Evolutionary conservation across 176 grass and related monocot genomes (phyloP).

Genomic region (Tillandsia leiboldiana): DNA sequence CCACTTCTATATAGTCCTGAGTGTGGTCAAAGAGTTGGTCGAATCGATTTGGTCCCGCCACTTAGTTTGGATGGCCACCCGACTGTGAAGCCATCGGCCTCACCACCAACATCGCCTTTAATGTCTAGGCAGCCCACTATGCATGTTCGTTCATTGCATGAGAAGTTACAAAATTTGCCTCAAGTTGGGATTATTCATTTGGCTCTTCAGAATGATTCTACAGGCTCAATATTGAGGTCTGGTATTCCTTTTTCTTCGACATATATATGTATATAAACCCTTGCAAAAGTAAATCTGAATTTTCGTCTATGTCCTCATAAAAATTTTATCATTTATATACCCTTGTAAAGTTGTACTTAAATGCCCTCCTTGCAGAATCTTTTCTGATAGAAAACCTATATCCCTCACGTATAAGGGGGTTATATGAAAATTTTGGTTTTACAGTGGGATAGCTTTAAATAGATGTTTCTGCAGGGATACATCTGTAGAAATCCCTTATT

Average conservation of each 20-base stretch:
- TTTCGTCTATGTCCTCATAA: too few species aligned
- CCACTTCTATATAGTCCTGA: constrained; percentile 93
- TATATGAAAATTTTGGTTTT: too few species aligned
- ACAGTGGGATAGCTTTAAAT: background rate
- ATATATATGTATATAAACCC: too few species aligned
- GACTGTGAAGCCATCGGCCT: constrained; percentile 28
- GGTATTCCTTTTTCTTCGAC: constrained; percentile 4
- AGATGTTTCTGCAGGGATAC: too few species aligned
- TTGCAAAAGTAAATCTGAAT: too few species aligned
- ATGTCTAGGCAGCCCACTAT: constrained; percentile 52
- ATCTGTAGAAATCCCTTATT: background rate
- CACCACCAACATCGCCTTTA: constrained; percentile 68
- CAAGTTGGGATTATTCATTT: constrained; percentile 93
- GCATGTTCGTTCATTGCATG: constrained; percentile 59
- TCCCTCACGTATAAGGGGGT: too few species aligned
- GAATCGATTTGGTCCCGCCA: constrained; percentile 80
- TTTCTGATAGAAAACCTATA: too few species aligned
- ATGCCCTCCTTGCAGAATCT: too few species aligned
- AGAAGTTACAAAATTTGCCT: constrained; percentile 93
- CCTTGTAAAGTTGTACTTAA: too few species aligned
- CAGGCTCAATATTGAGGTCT: constrained; percentile 89
- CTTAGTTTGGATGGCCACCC: constrained; percentile 87
- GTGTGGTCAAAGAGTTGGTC: constrained; percentile 45
- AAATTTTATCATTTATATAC: too few species aligned
- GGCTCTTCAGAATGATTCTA: constrained; percentile 89